Base-by-base conservation (phyloP, 768 basidiomycete species). In the Rhodotorula kratochvilovae region DNA sequence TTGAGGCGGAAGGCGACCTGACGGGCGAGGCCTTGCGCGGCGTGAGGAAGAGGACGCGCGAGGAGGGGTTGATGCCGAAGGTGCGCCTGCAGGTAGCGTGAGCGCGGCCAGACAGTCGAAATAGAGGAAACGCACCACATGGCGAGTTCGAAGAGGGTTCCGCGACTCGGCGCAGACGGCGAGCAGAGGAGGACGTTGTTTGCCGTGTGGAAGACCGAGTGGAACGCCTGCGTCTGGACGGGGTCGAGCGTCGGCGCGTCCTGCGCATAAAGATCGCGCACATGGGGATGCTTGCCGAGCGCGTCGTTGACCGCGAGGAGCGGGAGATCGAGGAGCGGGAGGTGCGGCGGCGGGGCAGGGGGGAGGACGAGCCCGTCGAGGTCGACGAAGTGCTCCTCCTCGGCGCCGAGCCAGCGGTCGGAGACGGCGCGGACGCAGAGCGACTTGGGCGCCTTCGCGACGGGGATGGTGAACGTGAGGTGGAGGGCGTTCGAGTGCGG, bases 351-450 rank as follows among this genome's bases (percentile, higher is more conserved):
- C 10, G 70, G 65, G 2, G 55, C 27, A 1, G 75, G 63, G 2
- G 96, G 96, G 89, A 98, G 94, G 59, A 87, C 81, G 39, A 97
- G 81, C 10, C 84, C 82, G 3, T 87, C 86, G 51, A 98, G 79
- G 6, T 87, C 80, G 51, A 97, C 83, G 4, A 76, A 72, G 15
- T 88, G 76, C 70, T 89, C 87, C 63, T 90, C 86, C 76, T 96
- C 93, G 2, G 93, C 90, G 5, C 92, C 92, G 74, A 96, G 83
- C 96, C 96, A 99, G 69, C 86, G 85, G 80, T 97, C 94, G 13
- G 92, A 97, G 56, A 91, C 85, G 48, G 87, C 88, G 27, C 90
- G 87, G 66, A 96, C 84, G 12, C 85, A 88, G 31, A 97, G 82
- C 6, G 83, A 86, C 5, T 87, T 81, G 0, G 90, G 89, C 8